phyloP scores from a whole-genome alignment of 2,329 filamentous ascomycete species.

The Gyromitra esculenta region DNA sequence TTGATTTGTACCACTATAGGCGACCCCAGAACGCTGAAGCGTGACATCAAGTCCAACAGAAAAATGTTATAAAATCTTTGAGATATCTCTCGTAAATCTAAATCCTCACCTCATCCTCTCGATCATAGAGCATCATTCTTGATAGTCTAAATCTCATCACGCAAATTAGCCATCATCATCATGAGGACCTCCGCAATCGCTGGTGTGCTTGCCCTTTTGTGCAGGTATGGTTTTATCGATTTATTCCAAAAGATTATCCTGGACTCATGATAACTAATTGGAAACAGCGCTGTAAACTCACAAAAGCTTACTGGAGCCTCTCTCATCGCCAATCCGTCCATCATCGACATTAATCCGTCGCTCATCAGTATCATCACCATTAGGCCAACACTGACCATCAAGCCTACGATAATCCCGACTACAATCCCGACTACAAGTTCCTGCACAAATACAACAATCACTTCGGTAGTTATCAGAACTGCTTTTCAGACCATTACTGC shows the following conservation, averaged over 20 bases:
- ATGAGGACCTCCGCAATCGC: constrained; percentile 31
- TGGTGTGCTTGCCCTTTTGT: constrained; percentile 28
- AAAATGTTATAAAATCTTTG: constrained; percentile 17
- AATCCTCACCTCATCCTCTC: not conserved
- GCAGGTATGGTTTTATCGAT: constrained; percentile 16
- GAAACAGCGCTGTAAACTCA: not conserved
- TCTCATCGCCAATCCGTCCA: not conserved
- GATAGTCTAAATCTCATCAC: constrained; percentile 4
- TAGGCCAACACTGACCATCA: constrained; percentile 1
- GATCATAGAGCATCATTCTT: constrained; percentile 1
- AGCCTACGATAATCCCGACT: not conserved
- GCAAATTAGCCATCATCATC: not conserved
- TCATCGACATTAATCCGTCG: not conserved
- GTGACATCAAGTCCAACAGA: not conserved
- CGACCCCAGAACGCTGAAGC: not conserved
- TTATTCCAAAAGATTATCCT: not conserved
- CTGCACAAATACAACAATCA: constrained; percentile 2
- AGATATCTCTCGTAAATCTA: not conserved
- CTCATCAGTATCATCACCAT: constrained; percentile 2
- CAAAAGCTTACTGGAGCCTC: not conserved
- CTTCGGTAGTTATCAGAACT: not conserved
- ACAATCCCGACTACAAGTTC: not conserved
- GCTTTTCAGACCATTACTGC: not conserved
- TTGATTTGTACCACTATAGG: constrained; percentile 1
- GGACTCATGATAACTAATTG: not conserved